Evolutionary conservation across 129 eudicot species (phyloP), one percentile per base, ranked within the genome.

Genomic region (Tanacetum coccineum): DNA sequence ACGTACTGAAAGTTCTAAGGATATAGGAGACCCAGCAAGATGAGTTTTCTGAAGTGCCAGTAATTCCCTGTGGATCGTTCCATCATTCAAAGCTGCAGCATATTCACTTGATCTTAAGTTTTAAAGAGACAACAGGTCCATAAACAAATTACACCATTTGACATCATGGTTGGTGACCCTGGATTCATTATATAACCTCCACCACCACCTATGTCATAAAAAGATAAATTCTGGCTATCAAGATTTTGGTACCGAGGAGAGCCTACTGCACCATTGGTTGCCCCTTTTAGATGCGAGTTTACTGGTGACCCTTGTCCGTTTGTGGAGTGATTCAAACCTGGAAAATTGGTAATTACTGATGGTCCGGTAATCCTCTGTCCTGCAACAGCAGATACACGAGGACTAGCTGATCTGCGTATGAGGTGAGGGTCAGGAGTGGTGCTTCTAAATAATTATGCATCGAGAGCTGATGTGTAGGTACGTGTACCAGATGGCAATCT

Each of bases 351-450:
- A 12, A 68, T 91, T 6, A 93, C 96, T n/a, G 82, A 47, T 52
- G 78, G 70, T 12, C 77, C 88, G 56, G 54, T 82, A 50, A 67
- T 62, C 64, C 87, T 76, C 44, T 82, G 86, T 73, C 80, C 85
- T 71, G 78, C 87, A 68, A 75, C 86, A 48, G 94, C 63, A 42
- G 91, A 82, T 44, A 78, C 73, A 64, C 91, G 71, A 53, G 96
- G 95, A 69, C 92, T 93, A 53, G 95, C 85, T 26, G 81, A 81
- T 72, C 87, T 70, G 19, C 84, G 86, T 47, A 80, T 46, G 13
- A 76, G 82, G 62, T 88, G 95, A 19, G 95, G 83, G 67, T 93
- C 96, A 25, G 98, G 95, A 19, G 98, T 93, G 42, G 86, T 76
- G 70, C 95, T 88, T 76, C 95, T 76, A 13, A 96, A 92, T 74